A percentile compares a stretch with the other conserved stretches of the same genome.
Evolutionary conservation across 2,329 filamentous ascomycete genomes (phyloP).

Genomic region (Knoxdaviesia capensis): DNA sequence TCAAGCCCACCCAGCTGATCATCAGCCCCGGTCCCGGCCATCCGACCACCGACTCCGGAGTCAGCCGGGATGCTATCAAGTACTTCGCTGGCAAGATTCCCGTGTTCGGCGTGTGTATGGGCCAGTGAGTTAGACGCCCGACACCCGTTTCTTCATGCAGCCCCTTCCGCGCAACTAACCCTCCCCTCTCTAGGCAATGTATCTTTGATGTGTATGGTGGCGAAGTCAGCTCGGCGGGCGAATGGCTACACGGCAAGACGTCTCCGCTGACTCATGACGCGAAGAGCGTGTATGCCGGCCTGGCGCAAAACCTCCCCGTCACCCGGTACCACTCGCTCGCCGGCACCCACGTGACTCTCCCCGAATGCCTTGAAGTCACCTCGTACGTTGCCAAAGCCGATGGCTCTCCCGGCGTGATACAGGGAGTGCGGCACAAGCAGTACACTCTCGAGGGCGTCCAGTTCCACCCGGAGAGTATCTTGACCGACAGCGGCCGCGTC

Average conservation of each 20-base stretch:
- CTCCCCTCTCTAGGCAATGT: slow-evolving; percentile 45
- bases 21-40: slow-evolving; percentile 92
- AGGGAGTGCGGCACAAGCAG: slow-evolving; percentile 89
- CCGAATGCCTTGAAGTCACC: slow-evolving; percentile 68
- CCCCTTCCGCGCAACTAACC: neutral
- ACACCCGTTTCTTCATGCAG: neutral
- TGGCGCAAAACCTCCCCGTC: slow-evolving; percentile 65
- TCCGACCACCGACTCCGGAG: slow-evolving; percentile 73
- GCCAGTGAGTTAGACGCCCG: slow-evolving; percentile 40
- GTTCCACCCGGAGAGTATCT: slow-evolving; percentile 92
- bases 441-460: slow-evolving; percentile 88
- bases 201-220: slow-evolving; percentile 91
- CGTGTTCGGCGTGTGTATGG: slow-evolving; percentile 96
- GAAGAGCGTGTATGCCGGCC: slow-evolving; percentile 76
- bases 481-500: slow-evolving; percentile 67
- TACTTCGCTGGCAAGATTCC: slow-evolving; percentile 91
- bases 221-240: slow-evolving; percentile 75
- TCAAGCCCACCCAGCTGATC: slow-evolving; percentile 81
- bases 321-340: slow-evolving; percentile 94
- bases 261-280: slow-evolving; percentile 74
- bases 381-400: slow-evolving; percentile 71
- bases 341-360: slow-evolving; percentile 73
- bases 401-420: slow-evolving; percentile 70
- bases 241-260: slow-evolving; percentile 95
- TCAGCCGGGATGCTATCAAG: slow-evolving; percentile 79